Conservation (phyloP, 805 yeast species). For the Metschnikowia continentalis region DNA sequence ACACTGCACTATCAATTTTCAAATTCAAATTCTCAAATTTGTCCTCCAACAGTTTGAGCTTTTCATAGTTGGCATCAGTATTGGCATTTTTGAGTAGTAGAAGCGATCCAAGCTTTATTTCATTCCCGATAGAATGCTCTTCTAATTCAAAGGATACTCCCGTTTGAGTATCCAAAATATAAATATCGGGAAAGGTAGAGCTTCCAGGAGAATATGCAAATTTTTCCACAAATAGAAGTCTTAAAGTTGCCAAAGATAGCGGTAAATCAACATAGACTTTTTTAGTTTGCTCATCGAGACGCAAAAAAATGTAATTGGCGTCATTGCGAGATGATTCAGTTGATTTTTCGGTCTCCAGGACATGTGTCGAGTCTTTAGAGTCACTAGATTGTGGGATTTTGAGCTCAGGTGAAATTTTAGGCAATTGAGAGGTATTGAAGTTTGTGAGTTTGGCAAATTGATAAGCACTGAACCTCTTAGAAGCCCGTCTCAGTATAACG, state of each 20-base stretch:
- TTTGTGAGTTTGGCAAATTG: conserved; percentile 76
- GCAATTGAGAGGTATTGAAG: conserved; percentile 15
- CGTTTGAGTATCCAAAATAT: conserved; percentile 57
- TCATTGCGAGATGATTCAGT: not conserved
- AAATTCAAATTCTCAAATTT: conserved; percentile 7
- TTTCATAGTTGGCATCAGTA: not conserved
- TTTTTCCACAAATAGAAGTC: conserved; percentile 78
- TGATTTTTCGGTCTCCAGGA: not conserved
- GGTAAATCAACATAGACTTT: conserved; percentile 46
- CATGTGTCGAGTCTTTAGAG: not conserved
- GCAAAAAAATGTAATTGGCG: conserved; percentile 41
- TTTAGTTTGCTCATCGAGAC: conserved; percentile 50
- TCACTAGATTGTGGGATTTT: not conserved
- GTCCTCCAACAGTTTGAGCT: conserved; percentile 6
- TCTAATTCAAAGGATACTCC: conserved; percentile 78
- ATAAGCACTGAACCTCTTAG: conserved; percentile 89
- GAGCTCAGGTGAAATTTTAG: conserved; percentile 11
- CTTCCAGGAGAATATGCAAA: conserved; percentile 79
- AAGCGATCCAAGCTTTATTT: conserved; percentile 53
- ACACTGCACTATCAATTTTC: conserved; percentile 8
- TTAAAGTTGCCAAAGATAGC: conserved; percentile 48
- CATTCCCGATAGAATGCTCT: conserved; percentile 51
- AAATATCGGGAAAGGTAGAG: conserved; percentile 71
- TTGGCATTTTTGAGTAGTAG: not conserved
- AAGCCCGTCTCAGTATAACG: conserved; percentile 85